These are phyloP conservation scores for Endoconidiophora laricicola DNA, from an alignment of 2,329 filamentous ascomycete genomes.

Conservation along the genomic window DNA sequence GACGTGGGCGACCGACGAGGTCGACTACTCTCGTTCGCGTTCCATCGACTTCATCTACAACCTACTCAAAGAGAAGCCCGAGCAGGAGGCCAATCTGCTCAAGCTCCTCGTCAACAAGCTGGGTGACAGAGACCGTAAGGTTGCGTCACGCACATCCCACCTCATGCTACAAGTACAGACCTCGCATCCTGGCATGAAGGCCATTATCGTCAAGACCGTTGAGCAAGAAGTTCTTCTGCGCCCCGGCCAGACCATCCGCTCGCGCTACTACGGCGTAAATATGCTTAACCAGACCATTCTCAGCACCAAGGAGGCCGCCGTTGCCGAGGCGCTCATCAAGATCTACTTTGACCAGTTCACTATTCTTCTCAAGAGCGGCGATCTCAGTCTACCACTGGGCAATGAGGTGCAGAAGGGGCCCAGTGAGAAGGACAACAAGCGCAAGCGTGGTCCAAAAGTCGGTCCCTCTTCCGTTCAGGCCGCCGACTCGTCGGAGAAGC, in stretches of 20 bases:
- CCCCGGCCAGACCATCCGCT: slow-evolving; percentile 70
- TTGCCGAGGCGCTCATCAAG: slow-evolving; percentile 65
- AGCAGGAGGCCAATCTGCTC: slow-evolving; percentile 89
- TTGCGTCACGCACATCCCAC: slow-evolving; percentile 84
- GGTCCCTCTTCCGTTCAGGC: slow-evolving; percentile 3
- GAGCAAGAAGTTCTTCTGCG: slow-evolving; percentile 80
- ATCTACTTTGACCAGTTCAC: slow-evolving; percentile 91
- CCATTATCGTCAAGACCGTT: slow-evolving; percentile 65
- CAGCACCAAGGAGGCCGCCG: slow-evolving; percentile 62
- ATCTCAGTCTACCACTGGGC: slow-evolving; percentile 24
- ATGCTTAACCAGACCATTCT: slow-evolving; percentile 94
- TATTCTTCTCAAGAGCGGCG: slow-evolving; percentile 51
- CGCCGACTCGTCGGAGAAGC: slow-evolving; percentile 44
- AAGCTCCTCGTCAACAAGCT: slow-evolving; percentile 90
- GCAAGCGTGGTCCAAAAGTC: slow-evolving; percentile 12
- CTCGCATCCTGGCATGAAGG: slow-evolving; percentile 85
- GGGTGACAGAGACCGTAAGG: slow-evolving; percentile 87
- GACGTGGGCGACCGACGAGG: slow-evolving; percentile 84
- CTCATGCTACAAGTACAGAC: slow-evolving; percentile 81
- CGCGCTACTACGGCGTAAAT: slow-evolving; percentile 91
- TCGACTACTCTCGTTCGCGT: slow-evolving; percentile 77
- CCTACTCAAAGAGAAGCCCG: slow-evolving; percentile 83
- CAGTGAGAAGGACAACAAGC: slow-evolving; percentile 20
- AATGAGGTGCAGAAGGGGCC: slow-evolving; percentile 19
- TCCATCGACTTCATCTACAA: slow-evolving; percentile 86